Evolutionary conservation across 2,329 filamentous ascomycete species (phyloP), one percentile per base, ranked within the genome.

Genomic region (Colletotrichum limetticola): DNA sequence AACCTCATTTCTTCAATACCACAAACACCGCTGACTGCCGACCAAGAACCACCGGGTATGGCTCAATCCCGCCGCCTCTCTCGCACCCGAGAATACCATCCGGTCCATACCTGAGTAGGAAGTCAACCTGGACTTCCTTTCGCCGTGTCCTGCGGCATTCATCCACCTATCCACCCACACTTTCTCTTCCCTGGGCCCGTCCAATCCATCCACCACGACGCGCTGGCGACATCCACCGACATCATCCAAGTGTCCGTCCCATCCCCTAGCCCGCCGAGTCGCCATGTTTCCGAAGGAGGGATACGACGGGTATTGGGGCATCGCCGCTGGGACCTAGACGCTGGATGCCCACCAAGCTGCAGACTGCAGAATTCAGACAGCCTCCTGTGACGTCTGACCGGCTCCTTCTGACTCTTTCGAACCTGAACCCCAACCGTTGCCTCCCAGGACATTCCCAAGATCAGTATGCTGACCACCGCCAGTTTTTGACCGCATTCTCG

Each of bases 181-280:
- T 35, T 32, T 24, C 57, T 56, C 32, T 67, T 26, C 12, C 11
- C n/a, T 35, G 35, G 64, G 19, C 58, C 58, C 64, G 52, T n/a
- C 35, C 52, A 35, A 60, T 69, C 66, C 66, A 59, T 72, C 55
- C 68, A 53, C 49, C 42, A 26, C 62, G 69, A 11, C 24, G 37
- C 46, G 32, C 28, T 59, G 46, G 66, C 55, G 58, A 30, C 42
- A 55, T 63, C 69, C 64, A 58, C 63, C 62, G 65, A 72, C 69
- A 68, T 58, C 52, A 68, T 58, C 30, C 52, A 58, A 30, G 26
- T 26, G 35, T 26, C 52, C 32, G 22, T 57, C 46, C 42, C 68
- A 35, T 42, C 30, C 46, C 52, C 7, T 16, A n/a, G 22, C 24
- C 12, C 35, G 16, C 57, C 5, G 19, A 11, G 12, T 63, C 32